phyloP scores from a whole-genome alignment of 345 rosid species.

The Rhodamnia argentea region DNA sequence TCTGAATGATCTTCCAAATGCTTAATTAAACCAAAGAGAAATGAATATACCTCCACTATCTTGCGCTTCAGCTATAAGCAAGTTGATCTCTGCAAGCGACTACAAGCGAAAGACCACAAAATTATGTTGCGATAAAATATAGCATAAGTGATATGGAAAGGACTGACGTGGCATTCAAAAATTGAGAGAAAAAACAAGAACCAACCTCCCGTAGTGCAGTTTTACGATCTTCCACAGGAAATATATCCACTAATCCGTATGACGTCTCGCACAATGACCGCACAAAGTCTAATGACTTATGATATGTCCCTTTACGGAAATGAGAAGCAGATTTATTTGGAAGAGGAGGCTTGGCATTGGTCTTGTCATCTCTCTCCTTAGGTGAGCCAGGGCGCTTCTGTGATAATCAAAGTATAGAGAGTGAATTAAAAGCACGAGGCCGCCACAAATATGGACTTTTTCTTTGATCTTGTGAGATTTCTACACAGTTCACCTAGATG shows the following conservation, averaged over 20 bases:
- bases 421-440: background rate
- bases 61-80: constrained; percentile 70
- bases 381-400: constrained; percentile 90
- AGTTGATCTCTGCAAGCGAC: constrained; percentile 90
- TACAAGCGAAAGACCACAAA: constrained; percentile 30
- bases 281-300: constrained; percentile 93
- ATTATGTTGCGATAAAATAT: constrained; percentile 5
- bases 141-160: background rate
- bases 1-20: background rate
- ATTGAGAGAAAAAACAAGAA: constrained; percentile 3
- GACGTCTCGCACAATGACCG: constrained; percentile 86
- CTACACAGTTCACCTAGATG: background rate
- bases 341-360: constrained; percentile 72
- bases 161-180: background rate
- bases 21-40: background rate
- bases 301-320: constrained; percentile 87
- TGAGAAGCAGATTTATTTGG: constrained; percentile 62
- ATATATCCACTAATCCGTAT: constrained; percentile 89
- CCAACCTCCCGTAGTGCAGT: constrained; percentile 86
- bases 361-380: constrained; percentile 59
- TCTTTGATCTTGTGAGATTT: background rate
- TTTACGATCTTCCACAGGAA: constrained; percentile 96
- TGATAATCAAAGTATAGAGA: constrained; percentile 5
- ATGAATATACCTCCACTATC: constrained; percentile 60
- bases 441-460: background rate